These are phyloP conservation scores for Stereum hirsutum DNA, from an alignment of 1,284 basidiomycete species.

Conservation along the genomic window DNA sequence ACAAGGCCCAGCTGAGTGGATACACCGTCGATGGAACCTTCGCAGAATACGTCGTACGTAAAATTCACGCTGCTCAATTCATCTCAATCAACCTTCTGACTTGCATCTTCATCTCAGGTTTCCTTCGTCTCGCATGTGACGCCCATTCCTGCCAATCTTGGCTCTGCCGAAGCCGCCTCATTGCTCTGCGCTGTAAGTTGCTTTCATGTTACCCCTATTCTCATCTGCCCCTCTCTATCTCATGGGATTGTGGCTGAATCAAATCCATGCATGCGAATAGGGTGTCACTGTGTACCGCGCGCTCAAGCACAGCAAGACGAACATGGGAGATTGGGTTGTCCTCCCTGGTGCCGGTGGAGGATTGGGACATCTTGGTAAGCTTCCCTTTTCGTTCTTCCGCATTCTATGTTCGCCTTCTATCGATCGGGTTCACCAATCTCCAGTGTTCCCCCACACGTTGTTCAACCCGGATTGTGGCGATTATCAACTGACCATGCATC, in stretches of 20 bases:
- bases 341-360: slow-evolving; percentile 76
- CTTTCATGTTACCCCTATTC: slow-evolving; percentile 2
- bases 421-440: no score
- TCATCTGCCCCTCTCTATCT: background rate
- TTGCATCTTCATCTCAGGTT: slow-evolving; percentile 28
- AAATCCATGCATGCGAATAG: slow-evolving; percentile 26
- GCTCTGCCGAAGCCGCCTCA: slow-evolving; percentile 67
- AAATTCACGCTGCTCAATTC: no score
- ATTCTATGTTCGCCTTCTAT: background rate
- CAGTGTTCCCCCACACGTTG: no score
- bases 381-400: background rate
- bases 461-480: no score
- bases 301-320: slow-evolving; percentile 64
- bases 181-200: slow-evolving; percentile 69
- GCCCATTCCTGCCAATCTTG: slow-evolving; percentile 61
- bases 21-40: slow-evolving; percentile 82
- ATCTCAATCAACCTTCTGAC: no score
- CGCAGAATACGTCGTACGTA: slow-evolving; percentile 63
- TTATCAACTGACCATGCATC: background rate
- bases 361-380: slow-evolving; percentile 54
- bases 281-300: slow-evolving; percentile 82
- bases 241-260: background rate
- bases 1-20: slow-evolving; percentile 53
- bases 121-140: slow-evolving; percentile 66
- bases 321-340: slow-evolving; percentile 74